phyloP scores from a whole-genome alignment of 2,329 filamentous ascomycete genomes.

The Stagonosporopsis chrysanthemi region DNA sequence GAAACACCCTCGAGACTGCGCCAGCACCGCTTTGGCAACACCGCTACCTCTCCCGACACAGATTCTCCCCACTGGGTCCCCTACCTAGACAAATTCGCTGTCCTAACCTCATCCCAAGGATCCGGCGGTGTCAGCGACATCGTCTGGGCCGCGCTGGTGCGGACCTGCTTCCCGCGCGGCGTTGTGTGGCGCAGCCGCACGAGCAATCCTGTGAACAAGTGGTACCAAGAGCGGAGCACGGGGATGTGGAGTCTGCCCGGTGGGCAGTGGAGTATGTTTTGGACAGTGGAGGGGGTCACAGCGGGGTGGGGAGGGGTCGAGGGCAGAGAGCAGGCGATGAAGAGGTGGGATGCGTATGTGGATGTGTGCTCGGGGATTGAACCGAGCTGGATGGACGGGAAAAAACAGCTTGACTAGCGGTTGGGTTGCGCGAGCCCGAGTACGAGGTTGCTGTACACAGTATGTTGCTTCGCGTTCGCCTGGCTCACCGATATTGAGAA shows the following conservation, averaged over 20 bases:
- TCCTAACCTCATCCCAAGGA: constrained; percentile 86
- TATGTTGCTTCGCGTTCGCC: too few species aligned
- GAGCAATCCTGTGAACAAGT: constrained; percentile 96
- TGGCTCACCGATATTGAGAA: too few species aligned
- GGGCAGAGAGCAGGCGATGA: constrained; percentile 50
- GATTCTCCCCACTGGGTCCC: constrained; percentile 72
- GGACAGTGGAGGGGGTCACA: constrained; percentile 75
- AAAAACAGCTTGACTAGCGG: constrained; percentile 19
- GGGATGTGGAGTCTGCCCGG: constrained; percentile 82
- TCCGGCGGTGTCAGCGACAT: constrained; percentile 93
- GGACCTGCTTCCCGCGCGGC: constrained; percentile 83
- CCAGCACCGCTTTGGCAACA: constrained; percentile 51
- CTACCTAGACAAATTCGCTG: constrained; percentile 97
- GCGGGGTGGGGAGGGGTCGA: constrained; percentile 58
- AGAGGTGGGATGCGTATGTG: constrained; percentile 58
- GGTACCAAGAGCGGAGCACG: constrained; percentile 93
- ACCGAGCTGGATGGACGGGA: constrained; percentile 59
- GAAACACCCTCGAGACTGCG: constrained; percentile 65
- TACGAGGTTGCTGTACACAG: too few species aligned
- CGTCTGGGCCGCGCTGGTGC: constrained; percentile 94
- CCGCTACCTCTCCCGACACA: background rate
- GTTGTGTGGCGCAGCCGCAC: constrained; percentile 92
- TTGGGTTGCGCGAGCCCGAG: background rate
- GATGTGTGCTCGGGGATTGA: constrained; percentile 57
- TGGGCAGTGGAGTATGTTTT: constrained; percentile 98